Conservation (phyloP, 257 asterid genomes). For the Eustoma russellianum region DNA sequence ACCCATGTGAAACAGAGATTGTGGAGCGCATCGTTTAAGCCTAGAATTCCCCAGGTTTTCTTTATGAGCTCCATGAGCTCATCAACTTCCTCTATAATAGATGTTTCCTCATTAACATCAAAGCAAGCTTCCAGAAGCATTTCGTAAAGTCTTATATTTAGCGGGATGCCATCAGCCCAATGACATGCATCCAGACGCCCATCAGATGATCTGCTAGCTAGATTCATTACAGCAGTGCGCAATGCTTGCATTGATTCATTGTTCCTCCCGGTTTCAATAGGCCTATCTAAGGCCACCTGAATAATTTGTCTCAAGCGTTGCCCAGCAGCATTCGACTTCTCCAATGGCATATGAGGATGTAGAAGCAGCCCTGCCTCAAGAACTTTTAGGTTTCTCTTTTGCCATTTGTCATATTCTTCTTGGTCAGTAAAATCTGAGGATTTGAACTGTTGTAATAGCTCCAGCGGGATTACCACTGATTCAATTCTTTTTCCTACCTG, state of each 20-base stretch:
- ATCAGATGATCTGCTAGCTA: slow-evolving; percentile 73
- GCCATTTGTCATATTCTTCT: slow-evolving; percentile 83
- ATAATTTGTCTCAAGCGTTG: slow-evolving; percentile 76
- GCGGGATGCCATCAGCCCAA: slow-evolving; percentile 97
- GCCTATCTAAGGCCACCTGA: slow-evolving; percentile 68
- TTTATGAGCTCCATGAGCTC: slow-evolving; percentile 94
- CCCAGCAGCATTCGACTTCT: slow-evolving; percentile 57
- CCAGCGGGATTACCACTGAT: slow-evolving; percentile 78
- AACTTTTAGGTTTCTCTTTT: slow-evolving; percentile 80
- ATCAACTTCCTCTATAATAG: slow-evolving; percentile 82
- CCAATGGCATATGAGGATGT: slow-evolving; percentile 79
- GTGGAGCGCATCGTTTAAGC: slow-evolving; percentile 79
- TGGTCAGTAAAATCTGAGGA: slow-evolving; percentile 85
- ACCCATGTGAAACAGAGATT: slow-evolving; percentile 93
- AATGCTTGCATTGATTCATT: slow-evolving; percentile 96
- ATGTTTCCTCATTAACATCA: slow-evolving; percentile 65
- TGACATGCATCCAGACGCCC: slow-evolving; percentile 70
- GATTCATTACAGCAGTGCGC: slow-evolving; percentile 75
- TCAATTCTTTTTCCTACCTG: slow-evolving; percentile 85
- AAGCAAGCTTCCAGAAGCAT: slow-evolving; percentile 87
- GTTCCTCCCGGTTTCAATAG: slow-evolving; percentile 94
- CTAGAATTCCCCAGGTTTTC: slow-evolving; percentile 91
- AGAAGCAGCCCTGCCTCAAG: slow-evolving; percentile 93
- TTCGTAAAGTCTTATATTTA: slow-evolving; percentile 88
- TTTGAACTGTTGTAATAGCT: slow-evolving; percentile 95